Evolutionary conservation across 768 basidiomycete species (phyloP).

Genomic region (Boletus fagicola): DNA sequence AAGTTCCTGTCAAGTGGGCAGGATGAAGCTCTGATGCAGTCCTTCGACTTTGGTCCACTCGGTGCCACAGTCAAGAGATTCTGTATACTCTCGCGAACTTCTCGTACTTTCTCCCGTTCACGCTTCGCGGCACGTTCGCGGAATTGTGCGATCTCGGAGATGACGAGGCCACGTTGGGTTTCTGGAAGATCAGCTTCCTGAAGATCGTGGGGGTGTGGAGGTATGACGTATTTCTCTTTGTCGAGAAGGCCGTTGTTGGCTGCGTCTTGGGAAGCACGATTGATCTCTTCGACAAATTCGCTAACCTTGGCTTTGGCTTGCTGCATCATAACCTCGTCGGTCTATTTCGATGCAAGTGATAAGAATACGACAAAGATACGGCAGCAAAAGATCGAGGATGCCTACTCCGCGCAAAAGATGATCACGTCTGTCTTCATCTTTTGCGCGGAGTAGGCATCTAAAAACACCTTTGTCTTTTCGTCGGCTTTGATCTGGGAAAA

Average conservation of each 20-base stretch:
- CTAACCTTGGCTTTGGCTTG: constrained; percentile 65
- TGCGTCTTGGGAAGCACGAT: constrained; percentile 68
- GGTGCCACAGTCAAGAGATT: constrained; percentile 41
- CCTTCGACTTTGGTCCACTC: constrained; percentile 73
- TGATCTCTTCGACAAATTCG: constrained; percentile 67
- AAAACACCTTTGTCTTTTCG: constrained; percentile 85
- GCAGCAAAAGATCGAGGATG: constrained; percentile 8
- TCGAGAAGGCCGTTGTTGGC: constrained; percentile 72
- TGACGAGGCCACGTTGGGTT: constrained; percentile 85
- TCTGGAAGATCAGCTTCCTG: constrained; percentile 97
- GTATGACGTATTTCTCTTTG: constrained; percentile 86
- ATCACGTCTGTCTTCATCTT: constrained; percentile 80
- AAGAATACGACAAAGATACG: background rate
- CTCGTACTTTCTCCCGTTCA: constrained; percentile 87
- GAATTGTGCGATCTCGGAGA: constrained; percentile 95
- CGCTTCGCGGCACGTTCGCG: constrained; percentile 90
- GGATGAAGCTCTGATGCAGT: constrained; percentile 40
- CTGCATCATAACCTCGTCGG: constrained; percentile 63
- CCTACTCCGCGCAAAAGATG: too few relatives aligned
- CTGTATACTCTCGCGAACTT: constrained; percentile 61
- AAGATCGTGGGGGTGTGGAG: constrained; percentile 94
- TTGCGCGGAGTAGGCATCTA: constrained; percentile 84
- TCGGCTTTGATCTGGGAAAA: constrained; percentile 82
- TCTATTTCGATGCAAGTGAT: constrained; percentile 38
- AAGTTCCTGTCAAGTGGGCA: too few relatives aligned